Percentiles rank a stretch among this genome's conserved stretches.
These are phyloP conservation scores for Populus trichocarpa DNA, from an alignment of 441 rosid genomes.

Conservation along the genomic window DNA sequence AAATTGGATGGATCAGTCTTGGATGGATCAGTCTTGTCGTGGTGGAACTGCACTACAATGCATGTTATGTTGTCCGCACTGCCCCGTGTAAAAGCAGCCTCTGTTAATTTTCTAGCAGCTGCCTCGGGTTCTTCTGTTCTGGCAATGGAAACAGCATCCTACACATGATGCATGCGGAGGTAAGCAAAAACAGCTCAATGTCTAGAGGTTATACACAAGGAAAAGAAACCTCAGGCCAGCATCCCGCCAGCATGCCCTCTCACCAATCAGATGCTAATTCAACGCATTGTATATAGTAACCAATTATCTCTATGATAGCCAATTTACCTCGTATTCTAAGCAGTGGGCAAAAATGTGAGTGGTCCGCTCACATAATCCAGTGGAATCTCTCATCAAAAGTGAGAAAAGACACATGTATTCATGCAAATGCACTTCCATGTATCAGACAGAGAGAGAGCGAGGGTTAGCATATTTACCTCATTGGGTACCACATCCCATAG, in stretches of 20 bases:
- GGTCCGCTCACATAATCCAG: neutral
- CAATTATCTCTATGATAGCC: neutral
- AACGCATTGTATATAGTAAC: neutral
- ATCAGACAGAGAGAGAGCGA: neutral
- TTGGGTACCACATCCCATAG: constrained; percentile 96
- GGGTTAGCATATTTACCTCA: constrained; percentile 44
- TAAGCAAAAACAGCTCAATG: neutral
- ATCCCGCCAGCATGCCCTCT: neutral
- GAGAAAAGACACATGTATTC: neutral
- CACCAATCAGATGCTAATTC: neutral
- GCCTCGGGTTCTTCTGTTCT: constrained; percentile 69
- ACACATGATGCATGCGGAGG: neutral
- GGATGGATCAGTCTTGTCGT: constrained; percentile 34
- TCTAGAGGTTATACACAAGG: neutral
- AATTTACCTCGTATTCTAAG: neutral
- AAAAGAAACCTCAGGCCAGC: neutral
- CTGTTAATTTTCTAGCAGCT: constrained; percentile 83
- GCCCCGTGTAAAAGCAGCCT: constrained; percentile 77
- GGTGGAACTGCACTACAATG: constrained; percentile 80
- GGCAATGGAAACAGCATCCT: constrained; percentile 90
- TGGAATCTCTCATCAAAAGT: neutral
- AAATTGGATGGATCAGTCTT: no score
- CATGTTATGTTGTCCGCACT: constrained; percentile 34
- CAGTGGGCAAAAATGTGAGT: neutral
- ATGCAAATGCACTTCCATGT: neutral